Base-by-base conservation (phyloP, 352 stramenopile species). In the Hyaloperonospora brassicae region DNA sequence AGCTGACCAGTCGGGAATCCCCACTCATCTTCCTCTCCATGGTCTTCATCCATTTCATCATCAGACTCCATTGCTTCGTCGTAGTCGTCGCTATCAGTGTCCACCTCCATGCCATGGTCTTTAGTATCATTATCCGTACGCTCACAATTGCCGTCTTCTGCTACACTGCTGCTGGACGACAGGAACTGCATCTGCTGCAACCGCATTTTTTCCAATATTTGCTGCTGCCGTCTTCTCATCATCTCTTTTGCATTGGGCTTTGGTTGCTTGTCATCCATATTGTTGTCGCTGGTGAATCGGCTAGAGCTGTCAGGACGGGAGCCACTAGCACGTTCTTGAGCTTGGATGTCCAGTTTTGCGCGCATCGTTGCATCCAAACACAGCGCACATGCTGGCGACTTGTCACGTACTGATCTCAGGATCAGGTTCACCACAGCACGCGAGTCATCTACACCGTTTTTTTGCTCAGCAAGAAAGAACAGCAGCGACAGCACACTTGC, bases 1-100 rank as follows among this genome's bases (percentile, higher is more conserved):
- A 90, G 53, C 31, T 86, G 77, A 21, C 79, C 79, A 43, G 79
- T 86, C n/a, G 79, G 79, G 25, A 90, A 90, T 0, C 79, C 79
- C 79, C 79, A 90, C 38, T 90, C 79, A 40, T 90, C 79, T 49
- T 84, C 69, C 39, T 84, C 75, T 41, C 84, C 68, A 6, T 84
- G 67, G 10, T 69, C 57, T n/a, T 17, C 17, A 17, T 17, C 17
- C 17, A 77, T 64, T 3, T 73, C 64, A 39, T 82, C 54, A 36
- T 75, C 61, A n/a, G 40, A 68, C 12, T 77, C 64, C 23, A 61
- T 63, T 17, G 66, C 59, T 25, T 73, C 62, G 10, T 61, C 60
- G 35, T 58, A 61, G 51, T 39, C 55, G 25, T 70, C 56, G 21
- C 55, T 67, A 43, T 61, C 55, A 10, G 46, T 43, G 14, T 63